A percentile compares a stretch with the other conserved stretches of the same genome.
Evolutionary conservation across 768 basidiomycete genomes (phyloP).

Genomic region (Pleurotus platypus): DNA sequence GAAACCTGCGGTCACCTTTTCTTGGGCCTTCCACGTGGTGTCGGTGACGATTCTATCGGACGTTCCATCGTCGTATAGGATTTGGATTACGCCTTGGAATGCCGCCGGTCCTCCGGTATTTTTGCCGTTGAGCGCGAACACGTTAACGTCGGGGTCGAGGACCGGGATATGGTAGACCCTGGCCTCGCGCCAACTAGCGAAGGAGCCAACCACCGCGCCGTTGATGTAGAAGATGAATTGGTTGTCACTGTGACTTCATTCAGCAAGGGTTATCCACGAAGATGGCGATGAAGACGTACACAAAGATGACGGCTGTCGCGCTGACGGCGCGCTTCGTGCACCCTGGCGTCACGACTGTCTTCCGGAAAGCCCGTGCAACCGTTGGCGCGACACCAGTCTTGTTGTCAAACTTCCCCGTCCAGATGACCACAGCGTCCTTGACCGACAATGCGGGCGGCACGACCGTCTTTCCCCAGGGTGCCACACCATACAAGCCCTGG

Average conservation of each 20-base stretch:
- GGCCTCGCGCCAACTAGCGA: slow-evolving; percentile 8
- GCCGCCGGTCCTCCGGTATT: slow-evolving; percentile 23
- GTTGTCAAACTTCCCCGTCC: not conserved
- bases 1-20: slow-evolving; percentile 22
- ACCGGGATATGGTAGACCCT: slow-evolving; percentile 26
- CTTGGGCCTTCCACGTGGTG: slow-evolving; percentile 21
- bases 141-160: slow-evolving; percentile 21
- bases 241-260: slow-evolving; percentile 18
- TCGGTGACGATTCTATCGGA: slow-evolving; percentile 26
- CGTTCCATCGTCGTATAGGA: slow-evolving; percentile 26
- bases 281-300: slow-evolving; percentile 42
- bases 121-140: slow-evolving; percentile 26
- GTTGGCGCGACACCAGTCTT: not conserved
- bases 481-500: not conserved
- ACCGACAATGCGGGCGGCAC: not conserved
- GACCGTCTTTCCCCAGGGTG: not conserved
- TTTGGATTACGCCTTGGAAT: slow-evolving; percentile 23
- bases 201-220: not conserved
- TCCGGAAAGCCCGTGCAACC: not conserved
- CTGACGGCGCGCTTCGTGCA: not conserved
- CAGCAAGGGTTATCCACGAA: not conserved
- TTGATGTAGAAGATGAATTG: slow-evolving; percentile 13
- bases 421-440: not conserved
- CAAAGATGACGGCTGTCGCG: not conserved
- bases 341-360: slow-evolving; percentile 1